Percentiles rank a stretch among this genome's conserved stretches.
Evolutionary conservation across 345 rosid genomes (phyloP).

Genomic region (Camelina hispida): DNA sequence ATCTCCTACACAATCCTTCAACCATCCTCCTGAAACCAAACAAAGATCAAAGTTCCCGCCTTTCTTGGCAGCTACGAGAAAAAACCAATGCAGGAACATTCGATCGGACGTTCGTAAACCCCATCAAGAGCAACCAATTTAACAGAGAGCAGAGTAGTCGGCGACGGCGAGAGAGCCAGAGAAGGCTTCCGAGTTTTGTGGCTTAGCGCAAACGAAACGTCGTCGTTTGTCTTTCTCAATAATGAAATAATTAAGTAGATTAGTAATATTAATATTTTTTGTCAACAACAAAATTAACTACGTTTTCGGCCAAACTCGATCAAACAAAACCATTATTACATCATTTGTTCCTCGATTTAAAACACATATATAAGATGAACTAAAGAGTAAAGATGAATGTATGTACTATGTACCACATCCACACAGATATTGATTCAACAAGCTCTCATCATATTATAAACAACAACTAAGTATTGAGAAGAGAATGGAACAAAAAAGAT

Average conservation of each 20-base stretch:
- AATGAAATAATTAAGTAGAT: too few species aligned
- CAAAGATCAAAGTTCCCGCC: slow-evolving; percentile 35
- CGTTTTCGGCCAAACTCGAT: not conserved
- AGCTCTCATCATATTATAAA: slow-evolving; percentile 25
- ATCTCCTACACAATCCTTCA: slow-evolving; percentile 58
- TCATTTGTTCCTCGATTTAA: not conserved
- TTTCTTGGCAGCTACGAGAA: slow-evolving; percentile 59
- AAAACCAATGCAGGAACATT: slow-evolving; percentile 60
- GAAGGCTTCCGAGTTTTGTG: not conserved
- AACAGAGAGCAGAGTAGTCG: slow-evolving; percentile 49
- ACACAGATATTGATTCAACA: not conserved
- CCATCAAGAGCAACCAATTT: slow-evolving; percentile 47
- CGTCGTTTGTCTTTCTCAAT: not conserved
- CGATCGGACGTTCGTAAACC: slow-evolving; percentile 41
- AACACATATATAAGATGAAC: not conserved
- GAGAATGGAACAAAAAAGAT: not conserved
- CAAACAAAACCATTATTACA: slow-evolving; percentile 8
- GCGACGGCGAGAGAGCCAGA: slow-evolving; percentile 2
- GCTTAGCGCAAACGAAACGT: not conserved
- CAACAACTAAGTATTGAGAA: slow-evolving; percentile 12
- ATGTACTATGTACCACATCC: not conserved
- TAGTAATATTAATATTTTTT: too few species aligned
- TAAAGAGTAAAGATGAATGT: not conserved
- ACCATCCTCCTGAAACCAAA: slow-evolving; percentile 52
- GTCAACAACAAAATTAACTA: not conserved